These are phyloP conservation scores for Phytopythium sindhum DNA, from an alignment of 352 stramenopile species.

Conservation along the genomic window DNA sequence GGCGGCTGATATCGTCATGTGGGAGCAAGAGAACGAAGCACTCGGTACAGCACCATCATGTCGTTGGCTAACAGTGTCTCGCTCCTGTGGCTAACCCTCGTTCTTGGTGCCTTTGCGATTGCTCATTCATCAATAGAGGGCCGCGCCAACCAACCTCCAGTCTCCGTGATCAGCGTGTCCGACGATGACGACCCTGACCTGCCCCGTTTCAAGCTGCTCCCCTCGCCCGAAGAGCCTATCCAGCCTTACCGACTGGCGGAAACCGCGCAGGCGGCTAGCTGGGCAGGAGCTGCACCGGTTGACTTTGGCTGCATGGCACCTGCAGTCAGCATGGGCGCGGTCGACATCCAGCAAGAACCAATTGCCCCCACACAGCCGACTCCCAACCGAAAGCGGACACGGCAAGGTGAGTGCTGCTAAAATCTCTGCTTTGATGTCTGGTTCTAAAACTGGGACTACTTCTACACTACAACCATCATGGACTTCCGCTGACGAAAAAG, in stretches of 20 bases:
- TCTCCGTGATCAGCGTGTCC: background rate
- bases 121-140: background rate
- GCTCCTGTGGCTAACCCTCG: background rate
- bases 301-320: background rate
- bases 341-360: background rate
- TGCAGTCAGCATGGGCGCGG: background rate
- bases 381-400: background rate
- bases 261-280: background rate
- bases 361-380: no score
- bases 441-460: constrained; percentile 4
- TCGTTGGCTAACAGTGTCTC: background rate
- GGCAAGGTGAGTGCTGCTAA: constrained; percentile 4
- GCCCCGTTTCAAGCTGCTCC: constrained; percentile 6
- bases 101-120: background rate
- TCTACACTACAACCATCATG: background rate
- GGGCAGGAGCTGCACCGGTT: background rate
- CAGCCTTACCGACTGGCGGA: background rate
- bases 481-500: background rate
- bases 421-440: background rate
- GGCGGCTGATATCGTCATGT: constrained; percentile 40
- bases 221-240: background rate
- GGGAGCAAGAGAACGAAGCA: constrained; percentile 36
- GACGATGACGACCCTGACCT: constrained; percentile 3
- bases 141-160: background rate
- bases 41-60: background rate